These are phyloP conservation scores for Vigna radiata DNA, from an alignment of 306 rosid species.

Conservation along the genomic window DNA sequence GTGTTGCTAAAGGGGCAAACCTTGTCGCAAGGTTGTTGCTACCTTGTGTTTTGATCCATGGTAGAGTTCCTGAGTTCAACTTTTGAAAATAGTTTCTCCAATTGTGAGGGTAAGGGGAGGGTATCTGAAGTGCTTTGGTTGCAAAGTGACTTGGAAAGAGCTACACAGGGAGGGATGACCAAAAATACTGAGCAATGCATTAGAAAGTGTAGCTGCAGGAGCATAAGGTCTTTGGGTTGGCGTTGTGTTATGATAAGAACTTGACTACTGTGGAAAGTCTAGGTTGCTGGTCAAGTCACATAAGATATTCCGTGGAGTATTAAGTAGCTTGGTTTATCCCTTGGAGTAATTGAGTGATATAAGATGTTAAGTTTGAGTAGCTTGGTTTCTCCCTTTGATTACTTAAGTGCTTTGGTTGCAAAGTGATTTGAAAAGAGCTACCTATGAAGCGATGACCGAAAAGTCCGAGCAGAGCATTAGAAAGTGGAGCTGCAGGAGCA, in stretches of 20 bases:
- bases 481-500: too few species aligned
- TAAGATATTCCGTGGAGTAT: too few species aligned
- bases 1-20: constrained; percentile 1
- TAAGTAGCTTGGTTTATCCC: too few species aligned
- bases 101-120: neutral
- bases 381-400: too few species aligned
- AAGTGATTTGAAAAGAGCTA: too few species aligned
- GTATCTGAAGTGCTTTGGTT: neutral
- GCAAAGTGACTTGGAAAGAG: neutral
- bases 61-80: neutral
- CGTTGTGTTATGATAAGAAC: neutral
- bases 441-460: too few species aligned
- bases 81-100: neutral
- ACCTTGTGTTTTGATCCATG: neutral
- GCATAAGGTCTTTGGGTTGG: neutral
- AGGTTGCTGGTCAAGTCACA: neutral
- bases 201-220: neutral
- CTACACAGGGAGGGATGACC: neutral
- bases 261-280: neutral
- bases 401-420: too few species aligned
- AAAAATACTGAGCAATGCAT: neutral
- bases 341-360: too few species aligned
- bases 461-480: too few species aligned
- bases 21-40: neutral
- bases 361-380: too few species aligned